These are phyloP conservation scores for Ceraceosorus bombacis DNA, from an alignment of 1,284 basidiomycete species.

Conservation along the genomic window DNA sequence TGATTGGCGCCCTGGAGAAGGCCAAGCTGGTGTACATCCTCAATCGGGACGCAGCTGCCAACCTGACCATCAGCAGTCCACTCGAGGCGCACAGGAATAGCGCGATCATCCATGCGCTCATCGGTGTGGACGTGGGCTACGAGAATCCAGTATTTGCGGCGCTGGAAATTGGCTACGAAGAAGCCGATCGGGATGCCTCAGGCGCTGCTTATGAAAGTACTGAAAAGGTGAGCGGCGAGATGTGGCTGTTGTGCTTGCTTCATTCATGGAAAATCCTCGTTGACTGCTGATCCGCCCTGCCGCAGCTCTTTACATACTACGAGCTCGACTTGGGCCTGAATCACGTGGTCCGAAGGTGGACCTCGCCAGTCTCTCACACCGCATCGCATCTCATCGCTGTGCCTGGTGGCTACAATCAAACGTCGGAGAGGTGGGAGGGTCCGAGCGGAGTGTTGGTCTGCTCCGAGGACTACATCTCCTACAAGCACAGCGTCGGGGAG, in stretches of 20 bases:
- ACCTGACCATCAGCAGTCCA: conserved; percentile 47
- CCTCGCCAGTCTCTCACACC: conserved; percentile 36
- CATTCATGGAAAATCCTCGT: background rate
- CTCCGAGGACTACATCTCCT: conserved; percentile 46
- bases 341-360: conserved; percentile 46
- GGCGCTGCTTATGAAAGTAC: conserved; percentile 36
- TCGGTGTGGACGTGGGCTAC: conserved; percentile 46
- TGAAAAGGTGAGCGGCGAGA: conserved; percentile 19
- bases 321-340: conserved; percentile 48
- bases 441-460: conserved; percentile 47
- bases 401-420: conserved; percentile 47
- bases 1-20: conserved; percentile 46
- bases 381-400: conserved; percentile 42
- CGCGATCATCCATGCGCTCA: conserved; percentile 41
- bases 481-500: conserved; percentile 43
- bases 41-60: conserved; percentile 45
- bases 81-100: conserved; percentile 43
- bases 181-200: conserved; percentile 42
- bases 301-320: conserved; percentile 40
- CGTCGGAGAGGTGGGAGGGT: conserved; percentile 44
- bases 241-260: background rate
- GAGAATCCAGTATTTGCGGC: conserved; percentile 47
- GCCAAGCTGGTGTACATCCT: conserved; percentile 46
- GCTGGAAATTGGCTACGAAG: conserved; percentile 45
- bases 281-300: background rate